Percentiles rank a stretch among this genome's conserved stretches.
phyloP scores from a whole-genome alignment of 257 asterid species.

The Ilex aquifolium region DNA sequence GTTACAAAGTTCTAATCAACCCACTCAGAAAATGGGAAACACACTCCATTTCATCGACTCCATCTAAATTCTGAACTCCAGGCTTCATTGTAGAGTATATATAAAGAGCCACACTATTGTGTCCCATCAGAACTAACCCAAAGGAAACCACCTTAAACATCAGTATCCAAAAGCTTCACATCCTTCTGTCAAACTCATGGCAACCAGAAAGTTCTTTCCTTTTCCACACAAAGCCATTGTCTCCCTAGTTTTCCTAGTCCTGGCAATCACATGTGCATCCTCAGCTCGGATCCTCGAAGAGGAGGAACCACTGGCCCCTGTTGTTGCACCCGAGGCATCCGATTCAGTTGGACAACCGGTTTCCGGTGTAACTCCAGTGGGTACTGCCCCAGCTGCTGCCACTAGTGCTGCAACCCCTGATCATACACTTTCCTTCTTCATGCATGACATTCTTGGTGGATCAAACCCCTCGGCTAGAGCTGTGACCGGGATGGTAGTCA shows the following conservation, averaged over 20 bases:
- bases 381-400: neutral
- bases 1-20: neutral
- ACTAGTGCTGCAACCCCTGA: neutral
- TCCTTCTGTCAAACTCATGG: neutral
- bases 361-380: neutral
- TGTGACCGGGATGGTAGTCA: neutral
- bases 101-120: neutral
- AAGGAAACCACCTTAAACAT: neutral
- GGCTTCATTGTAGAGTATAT: too few species aligned
- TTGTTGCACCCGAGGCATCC: neutral
- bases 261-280: neutral
- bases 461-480: neutral
- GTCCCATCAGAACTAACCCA: neutral
- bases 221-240: neutral
- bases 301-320: neutral
- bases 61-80: neutral
- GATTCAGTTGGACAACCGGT: neutral
- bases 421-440: neutral
- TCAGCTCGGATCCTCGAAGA: neutral
- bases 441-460: neutral
- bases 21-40: neutral
- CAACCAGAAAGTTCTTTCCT: neutral
- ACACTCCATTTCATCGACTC: neutral
- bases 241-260: neutral
- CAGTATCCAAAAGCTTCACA: neutral